phyloP scores from a whole-genome alignment of 345 rosid species.

The Toxicodendron radicans region DNA sequence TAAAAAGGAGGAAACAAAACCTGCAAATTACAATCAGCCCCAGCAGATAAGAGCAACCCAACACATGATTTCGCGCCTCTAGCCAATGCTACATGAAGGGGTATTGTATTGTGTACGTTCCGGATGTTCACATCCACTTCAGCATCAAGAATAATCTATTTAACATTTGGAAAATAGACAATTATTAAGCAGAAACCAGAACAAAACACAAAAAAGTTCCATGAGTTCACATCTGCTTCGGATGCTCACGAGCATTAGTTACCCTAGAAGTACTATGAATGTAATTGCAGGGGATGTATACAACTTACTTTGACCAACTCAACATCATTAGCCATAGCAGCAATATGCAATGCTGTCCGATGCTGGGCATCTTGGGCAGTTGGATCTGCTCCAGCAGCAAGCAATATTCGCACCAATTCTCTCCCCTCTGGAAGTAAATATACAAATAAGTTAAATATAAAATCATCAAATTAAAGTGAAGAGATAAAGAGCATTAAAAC shows the following conservation, averaged over 20 bases:
- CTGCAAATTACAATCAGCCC: slow-evolving; percentile 91
- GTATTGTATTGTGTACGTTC: slow-evolving; percentile 82
- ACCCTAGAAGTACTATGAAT: neutral
- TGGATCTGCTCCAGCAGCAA: slow-evolving; percentile 93
- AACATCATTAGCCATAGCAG: slow-evolving; percentile 89
- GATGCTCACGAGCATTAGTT: neutral
- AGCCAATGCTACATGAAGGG: slow-evolving; percentile 93
- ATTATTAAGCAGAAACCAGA: slow-evolving; percentile 15
- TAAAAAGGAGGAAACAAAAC: slow-evolving; percentile 32
- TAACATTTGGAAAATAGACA: slow-evolving; percentile 22
- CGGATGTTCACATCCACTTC: slow-evolving; percentile 92
- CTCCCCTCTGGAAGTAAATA: slow-evolving; percentile 77
- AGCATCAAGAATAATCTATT: slow-evolving; percentile 87
- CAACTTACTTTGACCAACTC: slow-evolving; percentile 80
- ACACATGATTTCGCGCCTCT: slow-evolving; percentile 93
- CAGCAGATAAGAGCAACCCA: slow-evolving; percentile 76
- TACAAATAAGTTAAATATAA: slow-evolving; percentile 2
- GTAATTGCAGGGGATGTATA: neutral
- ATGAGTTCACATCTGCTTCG: neutral
- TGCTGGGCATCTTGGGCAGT: slow-evolving; percentile 84
- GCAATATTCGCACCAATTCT: slow-evolving; percentile 76
- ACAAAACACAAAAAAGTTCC: slow-evolving; percentile 1
- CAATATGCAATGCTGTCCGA: slow-evolving; percentile 89
- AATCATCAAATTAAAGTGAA: slow-evolving; percentile 6
- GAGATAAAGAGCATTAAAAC: neutral